A percentile compares a stretch with the other conserved stretches of the same genome.
Evolutionary conservation across 2,329 filamentous ascomycete genomes (phyloP).

Genomic region (Aspergillus phoenicis): DNA sequence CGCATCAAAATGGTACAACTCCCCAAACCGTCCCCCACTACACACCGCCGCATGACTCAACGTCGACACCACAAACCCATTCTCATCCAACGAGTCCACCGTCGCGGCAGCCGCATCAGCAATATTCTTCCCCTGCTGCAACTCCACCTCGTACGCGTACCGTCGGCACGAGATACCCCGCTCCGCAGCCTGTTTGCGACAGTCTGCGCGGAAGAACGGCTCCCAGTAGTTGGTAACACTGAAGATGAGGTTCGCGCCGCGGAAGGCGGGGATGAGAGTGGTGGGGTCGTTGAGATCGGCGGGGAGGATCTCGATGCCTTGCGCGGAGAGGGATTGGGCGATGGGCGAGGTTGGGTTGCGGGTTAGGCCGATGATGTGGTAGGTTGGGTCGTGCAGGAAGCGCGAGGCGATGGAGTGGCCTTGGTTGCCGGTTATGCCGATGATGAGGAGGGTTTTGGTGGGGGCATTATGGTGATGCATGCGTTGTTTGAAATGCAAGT

Average conservation of each 20-base stretch:
- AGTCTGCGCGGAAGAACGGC: slow-evolving; percentile 51
- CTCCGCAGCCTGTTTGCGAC: slow-evolving; percentile 42
- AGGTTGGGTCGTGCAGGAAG: slow-evolving; percentile 29
- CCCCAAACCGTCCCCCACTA: slow-evolving; percentile 50
- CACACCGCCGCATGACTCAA: slow-evolving; percentile 53
- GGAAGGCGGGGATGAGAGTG: slow-evolving; percentile 27
- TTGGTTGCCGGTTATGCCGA: slow-evolving; percentile 27
- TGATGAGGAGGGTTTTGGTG: slow-evolving; percentile 18
- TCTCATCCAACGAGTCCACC: slow-evolving; percentile 46
- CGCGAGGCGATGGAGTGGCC: slow-evolving; percentile 27
- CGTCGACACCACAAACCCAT: slow-evolving; percentile 56
- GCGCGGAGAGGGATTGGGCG: slow-evolving; percentile 22
- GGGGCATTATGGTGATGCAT: slow-evolving; percentile 2
- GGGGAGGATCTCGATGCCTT: slow-evolving; percentile 33
- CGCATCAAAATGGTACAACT: slow-evolving; percentile 53
- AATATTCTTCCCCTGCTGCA: slow-evolving; percentile 57
- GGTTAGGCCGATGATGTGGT: slow-evolving; percentile 33
- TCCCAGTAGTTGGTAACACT: slow-evolving; percentile 60
- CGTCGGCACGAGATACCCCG: slow-evolving; percentile 46
- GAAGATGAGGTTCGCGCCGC: slow-evolving; percentile 55
- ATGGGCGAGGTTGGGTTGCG: slow-evolving; percentile 27
- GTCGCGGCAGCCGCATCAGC: slow-evolving; percentile 54
- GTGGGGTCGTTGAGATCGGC: slow-evolving; percentile 29
- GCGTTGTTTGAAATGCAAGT: too few species aligned
- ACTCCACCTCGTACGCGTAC: slow-evolving; percentile 55